phyloP scores from a whole-genome alignment of 1,284 basidiomycete species.

The Malassezia brasiliensis region DNA sequence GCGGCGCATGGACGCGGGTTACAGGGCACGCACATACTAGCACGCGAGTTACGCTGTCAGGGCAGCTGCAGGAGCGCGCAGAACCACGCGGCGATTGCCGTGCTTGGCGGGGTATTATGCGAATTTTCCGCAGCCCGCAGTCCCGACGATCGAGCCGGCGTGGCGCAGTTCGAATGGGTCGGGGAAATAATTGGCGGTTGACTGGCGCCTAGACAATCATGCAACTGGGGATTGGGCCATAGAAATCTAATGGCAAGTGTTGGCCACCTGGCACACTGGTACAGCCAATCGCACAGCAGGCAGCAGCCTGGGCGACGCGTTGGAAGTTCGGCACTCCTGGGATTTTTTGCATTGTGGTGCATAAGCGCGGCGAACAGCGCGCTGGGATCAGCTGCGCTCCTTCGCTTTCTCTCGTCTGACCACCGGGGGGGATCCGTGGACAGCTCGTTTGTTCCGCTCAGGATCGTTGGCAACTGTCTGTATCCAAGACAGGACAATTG shows the following conservation, averaged over 20 bases:
- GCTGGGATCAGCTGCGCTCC: not conserved
- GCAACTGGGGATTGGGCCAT: not conserved
- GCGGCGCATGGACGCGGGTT: no score
- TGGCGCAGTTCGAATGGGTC: no score
- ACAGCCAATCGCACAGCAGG: not conserved
- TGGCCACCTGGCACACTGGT: not conserved
- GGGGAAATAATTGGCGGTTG: no score
- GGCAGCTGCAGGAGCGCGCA: no score
- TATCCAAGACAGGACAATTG: not conserved
- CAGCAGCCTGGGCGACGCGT: not conserved
- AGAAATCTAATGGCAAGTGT: not conserved
- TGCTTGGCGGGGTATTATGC: not conserved
- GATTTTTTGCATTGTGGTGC: not conserved
- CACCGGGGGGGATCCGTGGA: not conserved
- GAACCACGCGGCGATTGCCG: not conserved
- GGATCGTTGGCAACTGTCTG: not conserved
- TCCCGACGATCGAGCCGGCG: no score
- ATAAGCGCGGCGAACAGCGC: not conserved
- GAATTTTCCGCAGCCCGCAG: not conserved
- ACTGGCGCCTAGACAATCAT: no score
- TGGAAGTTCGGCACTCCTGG: not conserved
- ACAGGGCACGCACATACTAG: no score
- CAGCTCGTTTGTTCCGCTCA: not conserved
- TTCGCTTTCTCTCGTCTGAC: not conserved
- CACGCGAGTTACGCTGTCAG: no score